Evolutionary conservation across 1,284 basidiomycete genomes (phyloP), one percentile per base, ranked within the genome.

Genomic region (Chiua sp.): DNA sequence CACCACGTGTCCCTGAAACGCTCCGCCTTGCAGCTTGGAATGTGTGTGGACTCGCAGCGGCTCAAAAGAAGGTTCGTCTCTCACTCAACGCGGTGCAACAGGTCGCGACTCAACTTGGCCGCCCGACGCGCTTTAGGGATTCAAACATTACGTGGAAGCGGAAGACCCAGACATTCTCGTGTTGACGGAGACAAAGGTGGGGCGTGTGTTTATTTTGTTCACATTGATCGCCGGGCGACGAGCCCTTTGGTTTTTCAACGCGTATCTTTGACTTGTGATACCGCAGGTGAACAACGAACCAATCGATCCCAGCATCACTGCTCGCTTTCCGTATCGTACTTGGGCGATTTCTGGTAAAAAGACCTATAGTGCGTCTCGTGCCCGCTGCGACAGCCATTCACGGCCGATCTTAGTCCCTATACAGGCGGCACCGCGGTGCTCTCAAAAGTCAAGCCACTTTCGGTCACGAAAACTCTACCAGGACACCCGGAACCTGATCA

Each of bases 81-180:
- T 47, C 15, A 47, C 46, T 35, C 3, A 23, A 16, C n/a, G 37
- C n/a, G 56, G 49, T 48, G 22, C 53, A 7, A 26, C 20, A 15
- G 49, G 13, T 28, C 16, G 46, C n/a, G 13, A 30, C 22, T 12
- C n/a, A 16, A 22, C 37, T 20, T 39, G 37, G 18, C 6, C 42
- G n/a, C 42, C 20, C 7, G 42, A 35, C 60, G 35, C 39, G 8
- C 60, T 47, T 10, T 65, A 93, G 91, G 92, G 93, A 1, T 93
- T 94, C 76, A 87, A 85, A 66, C 73, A 79, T 65, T 95, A 95
- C 68, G 79, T 94, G 30, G 87, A 91, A 66, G 92, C 92, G 3
- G 92, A 95, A 68, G 87, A 94, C 68, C 85, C 92, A 0, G 92
- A 95, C 70, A 80, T 95, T 26, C 77, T 94, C 35, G 82, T 94